Conservation (phyloP, 2,329 filamentous ascomycete species). For the Grosmannia penicillata region DNA sequence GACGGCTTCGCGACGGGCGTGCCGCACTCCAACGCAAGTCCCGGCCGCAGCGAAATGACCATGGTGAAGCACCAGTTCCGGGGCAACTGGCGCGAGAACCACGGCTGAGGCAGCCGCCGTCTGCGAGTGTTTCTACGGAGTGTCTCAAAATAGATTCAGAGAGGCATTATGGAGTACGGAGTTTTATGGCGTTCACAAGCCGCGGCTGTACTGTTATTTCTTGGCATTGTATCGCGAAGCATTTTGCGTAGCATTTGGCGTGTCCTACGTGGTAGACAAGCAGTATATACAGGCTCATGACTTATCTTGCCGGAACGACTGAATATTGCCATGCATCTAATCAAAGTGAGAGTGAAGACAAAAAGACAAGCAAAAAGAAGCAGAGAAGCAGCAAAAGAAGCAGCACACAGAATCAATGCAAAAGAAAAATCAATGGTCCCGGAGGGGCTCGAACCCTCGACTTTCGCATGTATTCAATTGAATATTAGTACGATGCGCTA, state of each 20-base stretch:
- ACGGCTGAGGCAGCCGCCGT: not conserved
- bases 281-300: too few species aligned
- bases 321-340: too few species aligned
- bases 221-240: too few species aligned
- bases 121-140: too few species aligned
- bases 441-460: slow-evolving; percentile 13
- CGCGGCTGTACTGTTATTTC: too few species aligned
- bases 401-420: not conserved
- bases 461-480: slow-evolving; percentile 9
- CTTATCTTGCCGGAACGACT: too few species aligned
- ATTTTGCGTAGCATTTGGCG: too few species aligned
- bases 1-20: slow-evolving; percentile 12
- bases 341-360: too few species aligned
- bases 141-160: not conserved
- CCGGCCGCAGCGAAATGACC: not conserved
- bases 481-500: slow-evolving; percentile 13
- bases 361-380: not conserved
- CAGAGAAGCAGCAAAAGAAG: not conserved
- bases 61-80: slow-evolving; percentile 8
- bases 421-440: slow-evolving; percentile 7
- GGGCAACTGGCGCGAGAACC: slow-evolving; percentile 7
- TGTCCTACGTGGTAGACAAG: too few species aligned
- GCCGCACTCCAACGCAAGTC: slow-evolving; percentile 10
- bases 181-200: too few species aligned
- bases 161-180: not conserved